Base-by-base conservation (phyloP, 2,329 filamentous ascomycete species). In the Trichoderma lentiforme region DNA sequence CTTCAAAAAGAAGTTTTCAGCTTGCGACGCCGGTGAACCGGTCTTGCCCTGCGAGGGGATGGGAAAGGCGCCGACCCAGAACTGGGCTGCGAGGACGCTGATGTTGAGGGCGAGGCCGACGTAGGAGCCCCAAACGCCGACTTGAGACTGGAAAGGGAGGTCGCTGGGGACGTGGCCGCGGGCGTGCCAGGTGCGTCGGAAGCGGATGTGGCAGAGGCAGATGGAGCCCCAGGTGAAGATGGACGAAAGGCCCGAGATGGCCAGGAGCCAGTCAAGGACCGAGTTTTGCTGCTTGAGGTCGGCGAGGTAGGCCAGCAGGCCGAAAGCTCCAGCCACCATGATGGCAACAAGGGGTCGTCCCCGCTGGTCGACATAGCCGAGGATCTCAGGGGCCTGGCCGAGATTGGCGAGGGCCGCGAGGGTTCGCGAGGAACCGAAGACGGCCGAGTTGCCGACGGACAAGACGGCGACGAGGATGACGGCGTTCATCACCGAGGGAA, bases 381-480 rank as follows among this genome's bases (percentile, higher is more conserved):
- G 85, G 74, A 94, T 85, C 74, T 85, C 87, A 4, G 94, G 94
- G 0, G 93, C 94, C 79, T 96, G 93, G 70, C 91, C 88, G 81
- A 97, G 94, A 80, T 97, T 94, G 53, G 95, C 94, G 2, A 98
- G 88, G 3, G 95, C 94, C 26, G 94, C 93, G 12, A 98, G 89
- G 2, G 95, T 98, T 77, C 95, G 91, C 1, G 93, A 97, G 30
- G 93, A 95, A 60, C 94, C 95, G 78, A 97, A 98, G 73, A 98
- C 91, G 73, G 94, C 91, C 3, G 93, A 95, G 81, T 97, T 97
- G 72, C 94, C 94, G 72, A 98, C 95, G 0, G 93, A 97, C 28
- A 98, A 84, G 21, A 97, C 94, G 21, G 94, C 92, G 73, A 97
- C 89, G 79, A 98, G 89, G 80, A 98, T 97, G 73, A 98, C 94